Evolutionary conservation across 2,329 filamentous ascomycete genomes (phyloP), one percentile per base, ranked within the genome.

Genomic region (Blumeriella jaapii): DNA sequence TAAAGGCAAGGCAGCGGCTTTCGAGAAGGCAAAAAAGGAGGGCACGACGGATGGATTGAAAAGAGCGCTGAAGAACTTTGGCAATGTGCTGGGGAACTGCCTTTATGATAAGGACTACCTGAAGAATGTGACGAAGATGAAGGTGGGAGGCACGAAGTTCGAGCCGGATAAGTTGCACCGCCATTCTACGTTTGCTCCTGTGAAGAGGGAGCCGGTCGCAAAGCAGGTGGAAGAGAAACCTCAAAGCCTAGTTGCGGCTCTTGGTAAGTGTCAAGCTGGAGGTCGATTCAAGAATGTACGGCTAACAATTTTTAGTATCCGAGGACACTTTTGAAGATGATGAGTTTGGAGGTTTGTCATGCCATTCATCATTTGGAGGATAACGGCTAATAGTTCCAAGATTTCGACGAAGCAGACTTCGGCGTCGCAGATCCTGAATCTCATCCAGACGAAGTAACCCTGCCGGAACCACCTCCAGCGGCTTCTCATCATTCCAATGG

Each of bases 21-120:
- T 96, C 53, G 91, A 98, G 58, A 98, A 98, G 61, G 87, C 91
- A 1, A 98, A 96, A 65, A 98, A 98, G 58, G 87, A 96, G 63
- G 93, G 85, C 6, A 93, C 86, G 2, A 96, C 93, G 7, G 91
- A 98, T 61, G 91, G 78, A 1, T 57, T 98, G 55, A 98, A 98
- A 61, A 72, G 91, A 47, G 76, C 91, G 1, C 57, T 98, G 52
- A 72, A 89, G 40, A 95, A 78, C 45, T 98, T 98, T 59, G 91
- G 91, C 40, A 96, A 96, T 51, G 81, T 96, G 11, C 67, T 98
- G 36, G 91, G 91, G n/a, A 98, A 96, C 56, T 98, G 91, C 64
- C 78, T 98, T 40, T 96, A 98, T 60, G 91, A 98, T 62, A 93
- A 95, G 59, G 78, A 89, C 42, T 98, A 94, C 55, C 66, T 98